These are phyloP conservation scores for Arthrobotrys musiformis DNA, from an alignment of 2,329 filamentous ascomycete genomes.

Conservation along the genomic window DNA sequence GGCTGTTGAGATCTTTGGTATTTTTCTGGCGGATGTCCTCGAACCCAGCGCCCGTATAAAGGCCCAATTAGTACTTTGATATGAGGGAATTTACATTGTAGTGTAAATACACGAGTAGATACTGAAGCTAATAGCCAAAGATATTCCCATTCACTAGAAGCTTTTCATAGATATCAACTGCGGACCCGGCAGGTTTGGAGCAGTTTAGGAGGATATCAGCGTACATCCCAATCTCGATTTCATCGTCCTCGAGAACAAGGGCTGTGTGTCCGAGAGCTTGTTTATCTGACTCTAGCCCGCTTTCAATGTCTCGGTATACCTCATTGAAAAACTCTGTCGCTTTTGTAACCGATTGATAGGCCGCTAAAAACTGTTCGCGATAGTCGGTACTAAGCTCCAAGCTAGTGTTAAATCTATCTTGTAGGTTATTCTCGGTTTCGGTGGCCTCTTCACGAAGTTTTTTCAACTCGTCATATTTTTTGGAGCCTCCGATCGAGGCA, in stretches of 20 bases:
- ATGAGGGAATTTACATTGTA: no score
- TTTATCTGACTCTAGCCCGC: background rate
- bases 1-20: no score
- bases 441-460: background rate
- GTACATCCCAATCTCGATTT: background rate
- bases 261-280: background rate
- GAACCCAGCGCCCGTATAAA: no score
- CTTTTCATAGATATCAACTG: no score
- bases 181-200: no score
- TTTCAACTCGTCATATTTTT: background rate
- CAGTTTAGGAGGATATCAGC: background rate
- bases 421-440: background rate
- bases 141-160: no score
- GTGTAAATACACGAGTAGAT: no score
- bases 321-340: background rate
- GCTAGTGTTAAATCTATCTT: background rate
- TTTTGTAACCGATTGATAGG: no score
- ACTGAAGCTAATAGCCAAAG: no score
- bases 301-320: background rate
- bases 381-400: background rate
- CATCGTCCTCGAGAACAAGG: background rate
- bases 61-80: no score
- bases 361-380: background rate
- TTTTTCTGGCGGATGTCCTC: no score
- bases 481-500: background rate